Base-by-base conservation (phyloP, 805 yeast species). In the Starmerella floricola region DNA sequence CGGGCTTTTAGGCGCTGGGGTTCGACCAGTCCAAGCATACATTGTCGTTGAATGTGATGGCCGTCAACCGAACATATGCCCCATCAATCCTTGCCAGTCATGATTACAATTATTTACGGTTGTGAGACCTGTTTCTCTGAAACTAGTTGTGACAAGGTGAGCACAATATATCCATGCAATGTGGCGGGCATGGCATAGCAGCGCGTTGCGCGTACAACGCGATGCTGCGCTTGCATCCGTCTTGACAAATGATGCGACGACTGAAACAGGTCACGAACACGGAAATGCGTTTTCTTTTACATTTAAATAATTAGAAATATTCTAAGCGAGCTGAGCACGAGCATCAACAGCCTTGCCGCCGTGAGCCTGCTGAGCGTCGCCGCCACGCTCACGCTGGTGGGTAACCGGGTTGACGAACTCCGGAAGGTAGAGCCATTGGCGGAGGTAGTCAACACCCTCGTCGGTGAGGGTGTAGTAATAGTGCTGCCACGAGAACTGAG, bases 401-500 rank as follows among this genome's bases (percentile, higher is more conserved):
- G 99, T 91, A 71, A 82, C 79, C 67, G 99, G 99, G 71, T 86
- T 88, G 69, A 91, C 81, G 73, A 86, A 94, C 72, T 83, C 94
- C 74, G 98, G 98, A 64, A 91, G 78, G 80, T 87, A 86, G 71
- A 91, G 81, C 84, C 86, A 91, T 68, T 84, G 86, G 76, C 96
- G 83, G 67, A 91, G 81, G 82, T 75, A 91, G 67, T 86, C 95
- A 57, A 91, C 88, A 80, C 99, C 99, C 73, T 84, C 95, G 68
- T 91, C 97, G 68, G 97, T 91, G 68, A 91, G 82, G 77, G 98
- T 85, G 93, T 91, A 91, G 94, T 91, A 91, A 77, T 91, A 91
- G 79, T 85, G 85, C 79, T 87, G 96, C 99, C 99, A 91, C 65
- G 97, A 88, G 81, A 88, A 91, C 75, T 86, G 97, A 63, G 99